Conservation (phyloP, 768 basidiomycete species). For the Ramaria rubella region DNA sequence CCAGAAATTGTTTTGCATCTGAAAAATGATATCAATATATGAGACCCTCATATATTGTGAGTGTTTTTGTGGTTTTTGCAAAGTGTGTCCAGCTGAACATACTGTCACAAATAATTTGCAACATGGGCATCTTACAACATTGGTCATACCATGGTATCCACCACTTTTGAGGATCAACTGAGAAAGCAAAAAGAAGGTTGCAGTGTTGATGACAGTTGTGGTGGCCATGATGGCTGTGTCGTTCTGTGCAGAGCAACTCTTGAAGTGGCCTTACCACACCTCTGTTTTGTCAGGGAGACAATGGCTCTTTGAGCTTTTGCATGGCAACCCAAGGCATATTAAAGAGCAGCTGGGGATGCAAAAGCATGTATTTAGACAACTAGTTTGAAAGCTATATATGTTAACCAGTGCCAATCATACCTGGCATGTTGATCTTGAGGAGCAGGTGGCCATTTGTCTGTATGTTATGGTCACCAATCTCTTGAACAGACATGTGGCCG, state of each 20-base stretch:
- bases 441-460: slow-evolving; percentile 36
- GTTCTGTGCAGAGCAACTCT: neutral
- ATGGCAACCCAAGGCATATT: neutral
- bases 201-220: neutral
- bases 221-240: neutral
- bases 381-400: slow-evolving; percentile 16
- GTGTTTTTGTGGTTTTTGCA: neutral
- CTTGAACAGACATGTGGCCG: slow-evolving; percentile 23
- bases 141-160: neutral
- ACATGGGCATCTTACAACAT: neutral
- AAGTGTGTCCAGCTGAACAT: neutral
- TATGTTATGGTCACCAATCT: slow-evolving; percentile 23
- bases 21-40: neutral
- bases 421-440: slow-evolving; percentile 23
- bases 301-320: neutral
- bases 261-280: neutral
- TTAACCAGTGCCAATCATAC: slow-evolving; percentile 14
- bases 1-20: neutral
- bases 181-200: neutral
- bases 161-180: neutral
- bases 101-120: neutral
- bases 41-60: neutral
- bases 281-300: neutral
- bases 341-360: neutral
- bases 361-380: slow-evolving; percentile 22